Base-by-base conservation (phyloP, 164 flowering plant species). In the Paratinospora sagittata region DNA sequence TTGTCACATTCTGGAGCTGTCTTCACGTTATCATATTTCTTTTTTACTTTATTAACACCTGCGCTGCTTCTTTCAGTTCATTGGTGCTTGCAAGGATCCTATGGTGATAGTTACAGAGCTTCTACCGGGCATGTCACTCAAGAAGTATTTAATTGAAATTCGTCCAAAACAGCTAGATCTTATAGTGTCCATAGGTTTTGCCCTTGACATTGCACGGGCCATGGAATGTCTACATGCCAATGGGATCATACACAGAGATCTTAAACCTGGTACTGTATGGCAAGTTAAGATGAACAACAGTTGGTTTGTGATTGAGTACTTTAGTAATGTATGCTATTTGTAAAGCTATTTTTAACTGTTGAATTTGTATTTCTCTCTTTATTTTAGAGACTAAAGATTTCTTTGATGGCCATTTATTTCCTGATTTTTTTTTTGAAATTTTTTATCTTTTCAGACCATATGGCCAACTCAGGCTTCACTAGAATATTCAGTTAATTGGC, bases 51-150 rank as follows among this genome's bases (percentile, higher is more conserved):
- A 61, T 41, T 69, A 27, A 21, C 26, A 17, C 11, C 26, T 41
- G 49, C 49, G 6, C 24, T 34, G 2, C 52, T 8, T 13, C 72
- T 73, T 81, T 81, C 87, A 93, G 98, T 93, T 93, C 74, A 87
- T 91, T 81, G 98, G 98, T 76, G 98, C 97, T 72, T 93, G 96
- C 66, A 93, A 91, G 76, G 94, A 90, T 69, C 98, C 94, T 41
- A 93, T 93, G 97, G 97, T 89, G 79, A 89, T 93, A 70, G 92
- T 87, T 39, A 86, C 96, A 14, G 98, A 93, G 77, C 81, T 91
- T 13, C 81, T 93, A 72, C 98, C 93, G 0, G 98, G 98, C 76
- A 90, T 91, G 92, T 91, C 98, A 11, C 87, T 93, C 16, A 82
- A 92, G 70, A 93, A 90, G 82, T 86, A 89, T 75, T 78, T 93